phyloP scores from a whole-genome alignment of 306 rosid genomes.

The Rubus parviflorus region DNA sequence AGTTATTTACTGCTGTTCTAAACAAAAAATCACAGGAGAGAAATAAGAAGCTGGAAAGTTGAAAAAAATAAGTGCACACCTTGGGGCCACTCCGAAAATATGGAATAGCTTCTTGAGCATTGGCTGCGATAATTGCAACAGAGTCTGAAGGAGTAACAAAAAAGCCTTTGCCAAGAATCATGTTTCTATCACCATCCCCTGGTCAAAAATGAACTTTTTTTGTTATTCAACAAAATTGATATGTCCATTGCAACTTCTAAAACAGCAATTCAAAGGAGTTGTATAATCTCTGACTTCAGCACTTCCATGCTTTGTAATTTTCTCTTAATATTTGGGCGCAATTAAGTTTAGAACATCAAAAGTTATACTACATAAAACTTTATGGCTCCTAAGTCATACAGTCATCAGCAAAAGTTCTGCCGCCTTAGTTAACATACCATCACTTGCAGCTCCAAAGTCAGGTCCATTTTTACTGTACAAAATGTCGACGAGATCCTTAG shows the following conservation, averaged over 20 bases:
- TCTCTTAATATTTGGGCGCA: background rate
- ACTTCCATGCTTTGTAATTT: background rate
- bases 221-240: slow-evolving; percentile 6
- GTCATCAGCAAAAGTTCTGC: background rate
- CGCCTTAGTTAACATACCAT: slow-evolving; percentile 55
- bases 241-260: background rate
- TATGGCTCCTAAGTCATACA: background rate
- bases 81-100: slow-evolving; percentile 71
- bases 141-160: slow-evolving; percentile 99
- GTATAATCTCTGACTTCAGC: background rate
- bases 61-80: slow-evolving; percentile 35
- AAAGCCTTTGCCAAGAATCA: slow-evolving; percentile 84
- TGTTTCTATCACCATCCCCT: slow-evolving; percentile 99
- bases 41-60: slow-evolving; percentile 11
- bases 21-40: background rate
- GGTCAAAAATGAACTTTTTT: slow-evolving; percentile 20
- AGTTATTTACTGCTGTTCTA: slow-evolving; percentile 17
- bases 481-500: slow-evolving; percentile 84
- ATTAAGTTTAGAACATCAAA: background rate
- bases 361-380: background rate
- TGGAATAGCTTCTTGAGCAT: slow-evolving; percentile 86
- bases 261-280: background rate
- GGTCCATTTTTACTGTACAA: slow-evolving; percentile 78
- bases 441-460: slow-evolving; percentile 98
- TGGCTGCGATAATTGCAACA: slow-evolving; percentile 93